Evolutionary conservation across 306 rosid genomes (phyloP).

Genomic region (Fragaria nilgerrensis): DNA sequence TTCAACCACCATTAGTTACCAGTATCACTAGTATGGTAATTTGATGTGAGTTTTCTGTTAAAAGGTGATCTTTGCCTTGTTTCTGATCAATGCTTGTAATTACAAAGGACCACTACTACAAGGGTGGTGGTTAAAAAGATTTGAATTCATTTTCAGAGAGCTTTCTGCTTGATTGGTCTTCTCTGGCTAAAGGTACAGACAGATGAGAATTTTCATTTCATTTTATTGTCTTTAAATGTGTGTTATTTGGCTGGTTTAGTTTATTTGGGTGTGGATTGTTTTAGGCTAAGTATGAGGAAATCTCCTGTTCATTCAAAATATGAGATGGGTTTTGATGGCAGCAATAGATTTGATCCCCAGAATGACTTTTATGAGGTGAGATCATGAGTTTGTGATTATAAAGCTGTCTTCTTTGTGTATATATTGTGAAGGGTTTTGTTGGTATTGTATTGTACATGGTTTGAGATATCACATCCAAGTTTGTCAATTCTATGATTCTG

Average conservation of each 20-base stretch:
- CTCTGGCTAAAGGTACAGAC: background rate
- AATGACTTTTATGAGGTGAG: constrained; percentile 24
- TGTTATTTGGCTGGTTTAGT: background rate
- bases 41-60: constrained; percentile 24
- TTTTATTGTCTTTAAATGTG: background rate
- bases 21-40: constrained; percentile 6
- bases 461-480: background rate
- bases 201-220: background rate
- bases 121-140: constrained; percentile 18
- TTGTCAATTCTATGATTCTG: background rate
- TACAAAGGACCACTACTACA: constrained; percentile 25
- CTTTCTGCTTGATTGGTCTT: constrained; percentile 4
- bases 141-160: constrained; percentile 14
- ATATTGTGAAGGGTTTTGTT: background rate
- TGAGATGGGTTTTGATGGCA: constrained; percentile 35
- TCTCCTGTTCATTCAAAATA: constrained; percentile 39
- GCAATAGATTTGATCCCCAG: constrained; percentile 55
- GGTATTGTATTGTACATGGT: background rate
- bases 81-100: constrained; percentile 21
- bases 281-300: constrained; percentile 39
- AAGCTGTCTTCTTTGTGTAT: background rate
- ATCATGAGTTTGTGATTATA: background rate
- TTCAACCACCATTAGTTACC: constrained; percentile 26
- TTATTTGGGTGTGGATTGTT: background rate
- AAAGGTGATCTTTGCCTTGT: constrained; percentile 29